phyloP scores from a whole-genome alignment of 345 rosid genomes.

The Dimocarpus longan region DNA sequence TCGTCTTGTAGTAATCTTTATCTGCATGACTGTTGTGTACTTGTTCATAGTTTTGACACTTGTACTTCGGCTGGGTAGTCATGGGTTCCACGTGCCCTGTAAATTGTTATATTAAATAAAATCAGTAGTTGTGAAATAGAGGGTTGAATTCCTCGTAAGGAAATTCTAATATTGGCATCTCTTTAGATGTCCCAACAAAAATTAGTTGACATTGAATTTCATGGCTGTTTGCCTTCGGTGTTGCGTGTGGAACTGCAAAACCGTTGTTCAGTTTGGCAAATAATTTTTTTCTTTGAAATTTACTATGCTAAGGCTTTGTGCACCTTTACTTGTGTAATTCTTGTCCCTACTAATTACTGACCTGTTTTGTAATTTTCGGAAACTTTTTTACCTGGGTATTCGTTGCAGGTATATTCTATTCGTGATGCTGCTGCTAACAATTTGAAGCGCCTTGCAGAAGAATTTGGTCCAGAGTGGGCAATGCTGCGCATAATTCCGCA shows the following conservation, averaged over 20 bases:
- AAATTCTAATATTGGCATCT: neutral
- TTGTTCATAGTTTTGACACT: neutral
- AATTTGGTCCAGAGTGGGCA: constrained; percentile 91
- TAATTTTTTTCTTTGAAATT: neutral
- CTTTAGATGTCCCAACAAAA: neutral
- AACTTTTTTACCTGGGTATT: constrained; percentile 1
- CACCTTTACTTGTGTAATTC: neutral
- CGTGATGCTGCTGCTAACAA: constrained; percentile 90
- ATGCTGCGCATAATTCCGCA: constrained; percentile 87
- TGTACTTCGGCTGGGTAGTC: neutral
- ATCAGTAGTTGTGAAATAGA: neutral
- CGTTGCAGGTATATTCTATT: constrained; percentile 70
- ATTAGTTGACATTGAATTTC: neutral
- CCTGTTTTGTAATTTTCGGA: neutral
- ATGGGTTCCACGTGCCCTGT: neutral
- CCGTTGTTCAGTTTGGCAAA: neutral
- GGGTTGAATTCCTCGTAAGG: neutral
- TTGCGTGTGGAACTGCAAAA: neutral
- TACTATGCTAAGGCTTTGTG: neutral
- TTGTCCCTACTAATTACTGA: neutral
- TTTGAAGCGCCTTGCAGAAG: constrained; percentile 83
- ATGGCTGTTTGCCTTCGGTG: neutral
- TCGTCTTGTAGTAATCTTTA: neutral
- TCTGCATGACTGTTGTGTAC: neutral
- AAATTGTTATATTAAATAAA: neutral